Conservation (phyloP, 208 protist genomes). For the Wallacemonas sp. region DNA sequence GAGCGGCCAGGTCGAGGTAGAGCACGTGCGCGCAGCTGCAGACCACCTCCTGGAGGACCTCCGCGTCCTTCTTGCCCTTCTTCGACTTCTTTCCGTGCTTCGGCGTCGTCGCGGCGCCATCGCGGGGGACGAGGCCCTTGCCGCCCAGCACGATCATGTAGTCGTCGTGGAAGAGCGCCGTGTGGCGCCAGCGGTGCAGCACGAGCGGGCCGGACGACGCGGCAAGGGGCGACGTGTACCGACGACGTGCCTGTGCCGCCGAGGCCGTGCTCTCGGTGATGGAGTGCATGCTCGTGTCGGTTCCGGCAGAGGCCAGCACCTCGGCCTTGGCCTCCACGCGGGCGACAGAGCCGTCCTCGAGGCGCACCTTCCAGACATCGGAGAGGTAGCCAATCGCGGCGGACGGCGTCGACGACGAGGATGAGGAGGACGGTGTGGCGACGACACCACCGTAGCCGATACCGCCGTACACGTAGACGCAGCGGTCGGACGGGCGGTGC, state of each 20-base stretch:
- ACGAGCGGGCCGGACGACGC: neutral
- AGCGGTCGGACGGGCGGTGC: constrained; percentile 33
- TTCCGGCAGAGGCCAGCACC: neutral
- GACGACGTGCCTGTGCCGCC: neutral
- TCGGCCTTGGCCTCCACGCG: neutral
- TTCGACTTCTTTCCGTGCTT: constrained; percentile 15
- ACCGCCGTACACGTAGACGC: constrained; percentile 78
- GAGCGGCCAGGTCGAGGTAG: constrained; percentile 47
- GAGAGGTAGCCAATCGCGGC: constrained; percentile 6
- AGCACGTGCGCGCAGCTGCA: constrained; percentile 46
- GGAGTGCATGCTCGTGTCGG: neutral
- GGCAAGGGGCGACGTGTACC: constrained; percentile 8
- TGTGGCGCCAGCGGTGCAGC: constrained; percentile 60
- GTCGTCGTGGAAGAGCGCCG: constrained; percentile 54
- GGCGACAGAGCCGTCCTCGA: constrained; percentile 25
- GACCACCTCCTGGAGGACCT: constrained; percentile 18
- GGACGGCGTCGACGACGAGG: too few species aligned
- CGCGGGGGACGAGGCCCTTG: constrained; percentile 9
- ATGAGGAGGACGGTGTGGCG: neutral
- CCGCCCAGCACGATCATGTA: constrained; percentile 66
- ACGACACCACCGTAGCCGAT: constrained; percentile 22
- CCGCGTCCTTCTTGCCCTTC: neutral
- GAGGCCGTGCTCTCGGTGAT: neutral
- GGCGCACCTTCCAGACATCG: constrained; percentile 43
- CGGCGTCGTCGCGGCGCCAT: constrained; percentile 15